Evolutionary conservation across 495 filamentous ascomycete genomes (phyloP), one percentile per base, ranked within the genome.

Genomic region (Hypomontagnella submonticulosa): DNA sequence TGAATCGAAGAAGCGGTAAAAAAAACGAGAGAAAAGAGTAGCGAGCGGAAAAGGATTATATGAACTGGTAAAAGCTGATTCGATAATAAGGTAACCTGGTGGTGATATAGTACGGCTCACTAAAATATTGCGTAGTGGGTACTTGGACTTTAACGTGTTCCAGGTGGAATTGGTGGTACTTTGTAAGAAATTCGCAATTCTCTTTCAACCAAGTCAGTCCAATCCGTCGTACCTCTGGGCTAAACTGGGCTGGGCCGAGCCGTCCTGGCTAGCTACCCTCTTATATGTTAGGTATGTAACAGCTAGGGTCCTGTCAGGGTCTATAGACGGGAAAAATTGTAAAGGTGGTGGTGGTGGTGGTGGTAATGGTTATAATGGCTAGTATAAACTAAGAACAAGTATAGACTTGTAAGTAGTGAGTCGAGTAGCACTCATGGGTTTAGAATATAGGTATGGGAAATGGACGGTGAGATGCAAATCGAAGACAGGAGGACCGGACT

Each of bases 61-160:
- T 70, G 67, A 70, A 61, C 36, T 66, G 63, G 23, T 27, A 27
- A 27, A 56, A 58, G 57, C 56, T 66, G 67, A 70, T 70, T 70
- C 37, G 62, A 66, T 65, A 62, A 57, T 47, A 66, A 61, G 61
- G 52, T 18, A 57, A 70, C 47, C 56, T 66, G 61, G 57, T 54
- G 40, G 67, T 70, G 66, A 62, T 70, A 70, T 70, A 70, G 62
- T 70, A 70, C 67, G 54, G 51, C 67, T 70, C 67, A 70, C 67
- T 70, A 70, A 70, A 66, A 62, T 43, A 70, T 48, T 70, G 67
- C 48, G 67, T 62, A 57, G 67, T 66, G 67, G 67, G 67, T 70
- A 70, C 67, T 66, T 66, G 52, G 57, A 58, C 41, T 66, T 53
- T 70, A 70, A 70, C 42, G 57, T 66, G 67, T 70, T 61, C 67